Conservation (phyloP, 73 alveolate genomes). For the Breviolum minutum region DNA sequence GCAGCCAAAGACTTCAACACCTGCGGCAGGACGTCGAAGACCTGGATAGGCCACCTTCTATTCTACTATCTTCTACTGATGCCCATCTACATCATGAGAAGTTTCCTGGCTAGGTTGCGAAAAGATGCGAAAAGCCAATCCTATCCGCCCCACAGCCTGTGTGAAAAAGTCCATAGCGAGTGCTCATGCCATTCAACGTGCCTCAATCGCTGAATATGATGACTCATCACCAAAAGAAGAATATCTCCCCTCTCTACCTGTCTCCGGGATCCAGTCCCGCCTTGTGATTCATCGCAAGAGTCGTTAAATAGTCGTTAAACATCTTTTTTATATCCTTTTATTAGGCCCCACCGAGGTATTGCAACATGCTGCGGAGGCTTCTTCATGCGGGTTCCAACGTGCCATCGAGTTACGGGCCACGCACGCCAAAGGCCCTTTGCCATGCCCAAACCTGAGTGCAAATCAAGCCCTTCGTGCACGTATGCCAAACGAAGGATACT, state of each 20-base stretch:
- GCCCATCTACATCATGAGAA: background rate
- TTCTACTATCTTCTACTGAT: no score
- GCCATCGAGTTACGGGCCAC: constrained; percentile 20
- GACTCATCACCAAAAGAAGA: background rate
- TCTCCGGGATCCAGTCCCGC: no score
- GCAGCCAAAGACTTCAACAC: constrained; percentile 76
- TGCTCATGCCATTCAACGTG: constrained; percentile 46
- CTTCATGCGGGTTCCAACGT: background rate
- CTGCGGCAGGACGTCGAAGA: background rate
- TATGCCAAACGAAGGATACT: no score
- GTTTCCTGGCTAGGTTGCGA: background rate
- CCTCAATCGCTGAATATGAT: background rate
- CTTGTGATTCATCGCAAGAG: no score
- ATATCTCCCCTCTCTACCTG: no score
- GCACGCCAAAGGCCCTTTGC: constrained; percentile 54
- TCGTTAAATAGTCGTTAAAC: no score
- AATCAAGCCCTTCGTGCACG: no score
- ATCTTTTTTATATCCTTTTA: no score
- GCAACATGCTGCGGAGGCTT: background rate
- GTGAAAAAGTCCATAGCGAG: constrained; percentile 90
- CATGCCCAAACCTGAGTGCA: constrained; percentile 62
- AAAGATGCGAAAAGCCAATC: no score
- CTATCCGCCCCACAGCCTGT: constrained; percentile 4
- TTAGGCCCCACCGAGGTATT: background rate
- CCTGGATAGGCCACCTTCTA: background rate